Evolutionary conservation across 495 filamentous ascomycete species (phyloP), one percentile per base, ranked within the genome.

Genomic region (Lindgomyces ingoldianus): DNA sequence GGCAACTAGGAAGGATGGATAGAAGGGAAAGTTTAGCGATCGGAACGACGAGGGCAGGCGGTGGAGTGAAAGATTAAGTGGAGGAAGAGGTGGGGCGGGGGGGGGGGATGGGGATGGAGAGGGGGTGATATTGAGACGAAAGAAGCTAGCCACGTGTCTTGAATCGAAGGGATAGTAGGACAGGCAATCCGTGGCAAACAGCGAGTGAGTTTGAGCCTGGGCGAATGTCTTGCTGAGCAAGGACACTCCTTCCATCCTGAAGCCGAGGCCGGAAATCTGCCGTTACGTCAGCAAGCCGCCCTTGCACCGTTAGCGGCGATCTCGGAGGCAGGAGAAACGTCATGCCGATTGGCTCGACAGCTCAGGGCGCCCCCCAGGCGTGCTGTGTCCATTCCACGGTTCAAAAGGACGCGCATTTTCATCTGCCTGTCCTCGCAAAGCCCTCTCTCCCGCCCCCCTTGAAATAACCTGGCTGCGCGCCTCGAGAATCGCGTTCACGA

Each of bases 231-330:
- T 22, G 29, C 25, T 3, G 25, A 24, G 29, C 18, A 33, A 16
- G 14, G 33, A 29, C 14, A 36, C n/a, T 30, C 19, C 30, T 41
- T 21, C 52, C 25, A 10, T 8, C 52, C 29, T 18, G 18, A 56
- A n/a, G 55, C 55, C 55, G 55, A 58, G 39, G 55, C 41, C 55
- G 55, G 55, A 48, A 58, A 58, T 9, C n/a, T 18, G 55, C 30
- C 16, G n/a, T n/a, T n/a, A n/a, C n/a, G n/a, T n/a, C n/a, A n/a
- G n/a, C n/a, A n/a, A n/a, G 8, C 12, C 4, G 2, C 44, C 44
- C 14, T 47, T n/a, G 21, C 55, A 11, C 16, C 29, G 52, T 53
- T 33, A 51, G 61, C 53, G 55, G 22, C 54, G 62, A 65, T 60
- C 62, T 9, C 30, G 55, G 55, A 50, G n/a, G 26, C 8, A 1